Evolutionary conservation across 202 grass and related monocot species (phyloP).

Genomic region (Cymbopogon flexuosus): DNA sequence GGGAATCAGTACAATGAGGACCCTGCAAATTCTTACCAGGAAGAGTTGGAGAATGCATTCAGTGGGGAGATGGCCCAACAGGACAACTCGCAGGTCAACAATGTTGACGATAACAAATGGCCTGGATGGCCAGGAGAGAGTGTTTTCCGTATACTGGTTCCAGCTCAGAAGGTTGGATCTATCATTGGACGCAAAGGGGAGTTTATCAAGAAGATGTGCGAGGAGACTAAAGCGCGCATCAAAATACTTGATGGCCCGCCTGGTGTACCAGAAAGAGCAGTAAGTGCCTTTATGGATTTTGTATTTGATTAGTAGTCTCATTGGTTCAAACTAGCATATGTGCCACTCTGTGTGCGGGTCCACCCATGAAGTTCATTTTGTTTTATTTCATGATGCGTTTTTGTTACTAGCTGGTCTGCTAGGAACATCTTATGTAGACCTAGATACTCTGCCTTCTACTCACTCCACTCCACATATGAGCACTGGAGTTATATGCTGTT

Average conservation of each 20-base stretch:
- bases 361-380: not conserved
- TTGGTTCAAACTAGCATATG: conserved; percentile 12
- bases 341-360: not conserved
- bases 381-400: not conserved
- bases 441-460: not conserved
- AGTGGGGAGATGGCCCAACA: conserved; percentile 27
- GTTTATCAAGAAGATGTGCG: conserved; percentile 83
- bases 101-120: conserved; percentile 58
- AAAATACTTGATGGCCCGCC: conserved; percentile 81
- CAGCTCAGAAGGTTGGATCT: conserved; percentile 75
- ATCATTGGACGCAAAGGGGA: conserved; percentile 95
- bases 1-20: conserved; percentile 35
- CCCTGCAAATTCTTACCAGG: conserved; percentile 25
- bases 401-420: not conserved
- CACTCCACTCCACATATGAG: not conserved
- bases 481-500: not conserved
- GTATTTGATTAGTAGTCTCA: conserved; percentile 7
- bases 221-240: conserved; percentile 79
- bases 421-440: not conserved
- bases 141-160: conserved; percentile 79
- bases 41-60: conserved; percentile 34
- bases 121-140: conserved; percentile 85
- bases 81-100: conserved; percentile 8
- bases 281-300: conserved; percentile 43
- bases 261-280: conserved; percentile 77